phyloP scores from a whole-genome alignment of 2,329 filamentous ascomycete genomes.

The Pseudocercospora eumusae region DNA sequence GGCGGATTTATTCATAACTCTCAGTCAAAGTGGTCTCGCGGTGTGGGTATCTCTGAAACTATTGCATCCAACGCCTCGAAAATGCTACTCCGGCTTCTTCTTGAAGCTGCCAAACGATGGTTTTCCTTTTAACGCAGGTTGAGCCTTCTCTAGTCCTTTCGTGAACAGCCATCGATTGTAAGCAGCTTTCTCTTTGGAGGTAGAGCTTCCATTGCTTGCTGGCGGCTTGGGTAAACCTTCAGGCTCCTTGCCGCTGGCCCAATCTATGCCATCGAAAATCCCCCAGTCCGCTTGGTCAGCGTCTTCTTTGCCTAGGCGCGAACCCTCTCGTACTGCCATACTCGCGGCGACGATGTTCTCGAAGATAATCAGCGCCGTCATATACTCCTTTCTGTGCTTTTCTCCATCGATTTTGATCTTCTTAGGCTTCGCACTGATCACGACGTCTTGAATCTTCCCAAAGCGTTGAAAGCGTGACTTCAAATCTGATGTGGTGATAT shows the following conservation, averaged over 20 bases:
- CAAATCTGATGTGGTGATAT: constrained; percentile 34
- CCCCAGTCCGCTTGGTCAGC: constrained; percentile 44
- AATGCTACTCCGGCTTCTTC: constrained; percentile 3
- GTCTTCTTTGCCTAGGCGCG: constrained; percentile 26
- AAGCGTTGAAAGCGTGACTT: constrained; percentile 54
- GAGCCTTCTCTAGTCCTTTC: constrained; percentile 36
- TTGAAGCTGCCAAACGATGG: constrained; percentile 42
- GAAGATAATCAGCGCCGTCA: constrained; percentile 59
- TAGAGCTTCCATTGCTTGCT: not conserved
- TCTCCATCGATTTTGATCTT: constrained; percentile 42
- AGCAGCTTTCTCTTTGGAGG: constrained; percentile 1
- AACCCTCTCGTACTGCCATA: constrained; percentile 55
- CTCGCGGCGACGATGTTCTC: constrained; percentile 60
- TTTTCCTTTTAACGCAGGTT: not conserved
- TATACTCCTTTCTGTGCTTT: constrained; percentile 38
- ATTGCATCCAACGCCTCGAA: not conserved
- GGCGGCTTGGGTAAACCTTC: constrained; percentile 42
- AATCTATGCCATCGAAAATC: constrained; percentile 56
- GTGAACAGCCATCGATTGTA: not conserved
- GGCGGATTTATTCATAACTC: not conserved
- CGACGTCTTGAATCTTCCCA: constrained; percentile 58
- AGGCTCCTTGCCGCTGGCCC: constrained; percentile 57
- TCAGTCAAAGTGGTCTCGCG: not conserved
- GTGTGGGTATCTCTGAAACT: not conserved
- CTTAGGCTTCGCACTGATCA: constrained; percentile 56